Evolutionary conservation across 352 stramenopile genomes (phyloP).

Genomic region (Hyaloperonospora arabidopsidis): DNA sequence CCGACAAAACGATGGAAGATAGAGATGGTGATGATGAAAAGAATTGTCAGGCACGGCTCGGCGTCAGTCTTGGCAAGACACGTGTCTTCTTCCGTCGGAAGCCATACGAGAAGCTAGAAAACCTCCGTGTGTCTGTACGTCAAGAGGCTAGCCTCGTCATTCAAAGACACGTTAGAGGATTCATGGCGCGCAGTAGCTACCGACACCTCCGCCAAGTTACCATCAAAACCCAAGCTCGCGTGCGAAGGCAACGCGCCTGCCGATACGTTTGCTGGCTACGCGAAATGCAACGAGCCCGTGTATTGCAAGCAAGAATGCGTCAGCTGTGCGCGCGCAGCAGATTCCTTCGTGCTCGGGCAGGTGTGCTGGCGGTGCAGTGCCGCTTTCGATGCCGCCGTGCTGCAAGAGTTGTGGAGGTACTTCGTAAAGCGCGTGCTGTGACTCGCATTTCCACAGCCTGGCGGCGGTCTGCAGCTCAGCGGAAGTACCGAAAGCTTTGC

Average conservation of each 20-base stretch:
- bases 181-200: conserved; percentile 35
- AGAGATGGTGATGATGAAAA: conserved; percentile 14
- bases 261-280: conserved; percentile 38
- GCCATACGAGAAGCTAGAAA: conserved; percentile 90
- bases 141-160: conserved; percentile 33
- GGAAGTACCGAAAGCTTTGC: conserved; percentile 27
- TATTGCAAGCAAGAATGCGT: conserved; percentile 43
- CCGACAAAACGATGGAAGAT: conserved; percentile 12
- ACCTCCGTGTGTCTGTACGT: conserved; percentile 31
- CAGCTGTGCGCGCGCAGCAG: conserved; percentile 29
- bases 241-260: conserved; percentile 33
- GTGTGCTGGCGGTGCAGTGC: conserved; percentile 43
- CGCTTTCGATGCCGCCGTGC: conserved; percentile 39
- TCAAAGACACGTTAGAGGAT: conserved; percentile 49
- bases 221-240: conserved; percentile 37
- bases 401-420: conserved; percentile 23
- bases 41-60: conserved; percentile 21
- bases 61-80: conserved; percentile 81
- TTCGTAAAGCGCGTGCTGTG: conserved; percentile 42
- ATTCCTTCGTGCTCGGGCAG: conserved; percentile 34
- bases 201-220: conserved; percentile 25
- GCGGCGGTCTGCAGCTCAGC: conserved; percentile 28
- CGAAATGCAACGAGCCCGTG: conserved; percentile 28
- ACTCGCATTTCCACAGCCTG: conserved; percentile 33
- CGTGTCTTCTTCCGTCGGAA: conserved; percentile 93